These are phyloP conservation scores for Metschnikowia lochheadii DNA, from an alignment of 805 yeast genomes.

Conservation along the genomic window DNA sequence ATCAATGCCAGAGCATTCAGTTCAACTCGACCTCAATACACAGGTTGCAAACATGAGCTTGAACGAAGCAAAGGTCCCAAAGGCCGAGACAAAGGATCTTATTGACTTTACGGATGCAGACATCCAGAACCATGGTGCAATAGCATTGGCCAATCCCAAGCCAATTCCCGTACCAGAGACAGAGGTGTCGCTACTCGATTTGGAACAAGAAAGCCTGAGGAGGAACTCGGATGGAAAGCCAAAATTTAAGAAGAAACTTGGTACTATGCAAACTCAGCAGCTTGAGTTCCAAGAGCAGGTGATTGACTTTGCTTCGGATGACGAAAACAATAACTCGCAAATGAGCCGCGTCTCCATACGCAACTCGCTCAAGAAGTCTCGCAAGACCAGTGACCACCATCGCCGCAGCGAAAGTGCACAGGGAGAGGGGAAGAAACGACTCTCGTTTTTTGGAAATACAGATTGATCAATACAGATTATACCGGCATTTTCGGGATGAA, in stretches of 20 bases:
- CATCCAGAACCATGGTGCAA: not conserved
- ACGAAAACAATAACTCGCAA: slow-evolving; percentile 34
- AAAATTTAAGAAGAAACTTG: slow-evolving; percentile 30
- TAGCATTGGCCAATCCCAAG: not conserved
- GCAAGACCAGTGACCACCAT: slow-evolving; percentile 28
- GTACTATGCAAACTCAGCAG: slow-evolving; percentile 26
- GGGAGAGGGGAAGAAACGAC: slow-evolving; percentile 21
- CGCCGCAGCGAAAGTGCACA: slow-evolving; percentile 26
- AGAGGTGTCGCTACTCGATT: slow-evolving; percentile 17
- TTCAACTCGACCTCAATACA: not conserved
- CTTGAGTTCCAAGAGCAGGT: slow-evolving; percentile 40
- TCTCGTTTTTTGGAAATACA: slow-evolving; percentile 23
- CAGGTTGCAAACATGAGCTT: slow-evolving; percentile 1
- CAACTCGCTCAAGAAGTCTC: slow-evolving; percentile 31
- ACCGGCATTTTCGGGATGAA: not conserved
- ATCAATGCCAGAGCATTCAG: not conserved
- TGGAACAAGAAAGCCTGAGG: slow-evolving; percentile 17
- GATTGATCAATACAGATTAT: not conserved
- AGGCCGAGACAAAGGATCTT: not conserved
- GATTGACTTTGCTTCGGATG: slow-evolving; percentile 44
- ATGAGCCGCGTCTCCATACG: slow-evolving; percentile 41
- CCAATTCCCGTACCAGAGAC: not conserved
- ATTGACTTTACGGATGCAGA: not conserved
- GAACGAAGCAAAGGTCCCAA: not conserved
- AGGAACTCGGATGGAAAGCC: slow-evolving; percentile 17